Evolutionary conservation across 495 filamentous ascomycete genomes (phyloP).

Genomic region (Daldinia childiae): DNA sequence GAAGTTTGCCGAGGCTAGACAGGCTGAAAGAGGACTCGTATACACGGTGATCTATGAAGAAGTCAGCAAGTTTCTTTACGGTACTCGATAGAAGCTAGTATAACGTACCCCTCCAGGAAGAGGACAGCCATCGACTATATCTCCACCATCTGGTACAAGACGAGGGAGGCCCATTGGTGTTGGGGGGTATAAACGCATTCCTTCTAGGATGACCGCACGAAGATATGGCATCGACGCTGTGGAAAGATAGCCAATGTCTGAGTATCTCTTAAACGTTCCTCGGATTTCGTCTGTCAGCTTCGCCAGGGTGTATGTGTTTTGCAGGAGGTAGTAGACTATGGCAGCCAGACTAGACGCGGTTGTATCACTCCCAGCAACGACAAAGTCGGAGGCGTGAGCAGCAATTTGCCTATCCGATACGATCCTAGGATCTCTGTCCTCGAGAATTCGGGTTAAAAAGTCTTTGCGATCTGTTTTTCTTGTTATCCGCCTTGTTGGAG

Average conservation of each 20-base stretch:
- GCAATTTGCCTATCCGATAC: constrained; percentile 36
- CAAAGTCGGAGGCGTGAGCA: constrained; percentile 41
- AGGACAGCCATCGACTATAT: constrained; percentile 47
- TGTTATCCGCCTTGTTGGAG: constrained; percentile 17
- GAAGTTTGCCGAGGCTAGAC: constrained; percentile 47
- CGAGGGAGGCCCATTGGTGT: constrained; percentile 42
- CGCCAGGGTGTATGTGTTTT: constrained; percentile 38
- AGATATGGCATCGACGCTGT: constrained; percentile 49
- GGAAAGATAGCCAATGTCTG: constrained; percentile 45
- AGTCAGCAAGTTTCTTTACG: neutral
- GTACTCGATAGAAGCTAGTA: neutral
- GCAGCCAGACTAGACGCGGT: constrained; percentile 55
- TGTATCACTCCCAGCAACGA: constrained; percentile 60
- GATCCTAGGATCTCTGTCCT: constrained; percentile 28
- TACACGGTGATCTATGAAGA: constrained; percentile 47
- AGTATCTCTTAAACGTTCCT: constrained; percentile 44
- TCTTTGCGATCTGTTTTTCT: constrained; percentile 32
- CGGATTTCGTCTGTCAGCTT: constrained; percentile 56
- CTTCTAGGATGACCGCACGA: constrained; percentile 56
- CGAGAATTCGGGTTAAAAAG: constrained; percentile 36
- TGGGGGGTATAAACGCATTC: constrained; percentile 49
- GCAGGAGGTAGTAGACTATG: constrained; percentile 51
- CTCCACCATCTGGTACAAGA: constrained; percentile 42
- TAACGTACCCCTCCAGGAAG: constrained; percentile 52
- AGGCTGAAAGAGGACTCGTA: constrained; percentile 47